Base-by-base conservation (phyloP, 1,139 yeast species). In the Casaregolazyma lundiana region DNA sequence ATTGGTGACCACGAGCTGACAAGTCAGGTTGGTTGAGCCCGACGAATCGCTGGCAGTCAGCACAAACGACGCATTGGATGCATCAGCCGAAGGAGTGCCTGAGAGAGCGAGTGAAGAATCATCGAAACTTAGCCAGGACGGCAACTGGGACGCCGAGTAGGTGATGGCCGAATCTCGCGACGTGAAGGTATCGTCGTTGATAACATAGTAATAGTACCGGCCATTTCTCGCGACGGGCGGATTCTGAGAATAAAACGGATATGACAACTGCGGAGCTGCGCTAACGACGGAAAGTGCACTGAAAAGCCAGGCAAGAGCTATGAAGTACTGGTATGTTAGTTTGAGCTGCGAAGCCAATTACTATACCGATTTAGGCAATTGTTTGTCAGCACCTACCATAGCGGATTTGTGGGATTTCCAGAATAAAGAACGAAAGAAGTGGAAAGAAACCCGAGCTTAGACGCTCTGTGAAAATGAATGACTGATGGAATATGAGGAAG, bases 181-280 rank as follows among this genome's bases (percentile, higher is more conserved):
- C 52, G 75, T 72, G 64, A 78, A 89, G 2, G 98, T 90, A 54
- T 81, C 79, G 49, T 75, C 70, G 44, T 90, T 82, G 47, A 92
- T 68, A 38, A 81, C 75, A 66, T 87, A 92, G n/a, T 69, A 54
- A 67, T 84, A 92, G 1, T 64, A 59, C 54, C 78, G 70, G 53
- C 79, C 78, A 15, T 79, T 77, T 49, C 95, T 74, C 3, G 96
- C 97, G 9, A 92, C 86, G 32, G 89, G 84, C 15, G 97, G 97
- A 34, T 81, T 73, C 66, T 92, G 98, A 60, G 81, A 80, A 54
- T 76, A 68, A 60, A 92, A 77, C 6, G 97, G 94, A 70, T 84
- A 90, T 38, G 90, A 89, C 50, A 80, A 75, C 52, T 77, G 76
- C 1, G 81, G 81, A 16, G 63, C 53, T 1, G 68, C 65, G 16